These are phyloP conservation scores for Sclerotinia trifoliorum DNA, from an alignment of 2,329 filamentous ascomycete genomes.

Conservation along the genomic window DNA sequence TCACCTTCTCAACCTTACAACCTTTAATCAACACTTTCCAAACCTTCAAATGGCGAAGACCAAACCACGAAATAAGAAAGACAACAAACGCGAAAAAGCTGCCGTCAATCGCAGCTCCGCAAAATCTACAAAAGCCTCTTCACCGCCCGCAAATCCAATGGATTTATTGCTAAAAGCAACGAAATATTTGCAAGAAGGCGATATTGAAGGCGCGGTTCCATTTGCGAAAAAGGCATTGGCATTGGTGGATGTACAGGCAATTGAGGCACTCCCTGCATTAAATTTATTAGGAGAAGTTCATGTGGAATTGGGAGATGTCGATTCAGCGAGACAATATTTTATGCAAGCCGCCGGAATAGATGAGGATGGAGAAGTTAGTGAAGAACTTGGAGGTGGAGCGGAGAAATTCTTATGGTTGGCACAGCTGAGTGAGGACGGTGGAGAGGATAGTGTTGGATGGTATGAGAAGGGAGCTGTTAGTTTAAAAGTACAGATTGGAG, in stretches of 20 bases:
- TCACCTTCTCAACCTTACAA: background rate
- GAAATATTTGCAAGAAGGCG: slow-evolving; percentile 37
- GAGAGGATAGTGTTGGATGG: slow-evolving; percentile 64
- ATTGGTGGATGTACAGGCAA: slow-evolving; percentile 30
- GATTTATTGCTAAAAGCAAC: slow-evolving; percentile 37
- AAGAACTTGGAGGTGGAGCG: slow-evolving; percentile 74
- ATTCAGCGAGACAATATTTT: slow-evolving; percentile 71
- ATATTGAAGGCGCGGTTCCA: slow-evolving; percentile 36
- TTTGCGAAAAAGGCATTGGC: slow-evolving; percentile 37
- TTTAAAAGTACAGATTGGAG: slow-evolving; percentile 69
- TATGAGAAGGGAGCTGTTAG: slow-evolving; percentile 69
- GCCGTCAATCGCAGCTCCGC: slow-evolving; percentile 34
- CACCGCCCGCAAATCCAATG: slow-evolving; percentile 31
- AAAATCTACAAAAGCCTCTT: slow-evolving; percentile 32
- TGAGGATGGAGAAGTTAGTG: slow-evolving; percentile 67
- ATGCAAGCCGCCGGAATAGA: slow-evolving; percentile 72
- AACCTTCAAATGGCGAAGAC: slow-evolving; percentile 39
- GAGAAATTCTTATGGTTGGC: slow-evolving; percentile 96
- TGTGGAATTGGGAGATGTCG: slow-evolving; percentile 60
- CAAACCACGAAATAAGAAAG: slow-evolving; percentile 38
- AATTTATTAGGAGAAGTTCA: slow-evolving; percentile 42
- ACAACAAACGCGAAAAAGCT: slow-evolving; percentile 36
- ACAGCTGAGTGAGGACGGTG: slow-evolving; percentile 75
- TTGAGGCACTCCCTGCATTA: slow-evolving; percentile 37
- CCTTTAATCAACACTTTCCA: background rate